Percentiles rank a stretch among this genome's conserved stretches.
phyloP scores from a whole-genome alignment of 208 protist species.

The Wallacemonas collosoma region DNA sequence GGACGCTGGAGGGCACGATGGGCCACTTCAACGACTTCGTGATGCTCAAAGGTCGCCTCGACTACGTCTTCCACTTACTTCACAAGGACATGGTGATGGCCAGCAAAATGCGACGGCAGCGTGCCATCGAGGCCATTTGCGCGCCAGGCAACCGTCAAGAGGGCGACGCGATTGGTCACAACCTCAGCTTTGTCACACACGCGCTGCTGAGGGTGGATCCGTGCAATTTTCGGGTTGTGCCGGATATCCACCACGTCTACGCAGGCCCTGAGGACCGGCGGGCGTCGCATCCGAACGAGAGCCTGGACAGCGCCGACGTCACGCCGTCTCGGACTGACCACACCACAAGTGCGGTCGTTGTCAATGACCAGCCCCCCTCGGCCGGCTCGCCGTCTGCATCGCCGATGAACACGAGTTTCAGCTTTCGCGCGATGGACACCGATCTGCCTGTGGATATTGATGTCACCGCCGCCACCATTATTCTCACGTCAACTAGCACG shows the following conservation, averaged over 20 bases:
- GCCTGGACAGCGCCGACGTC: background rate
- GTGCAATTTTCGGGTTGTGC: constrained; percentile 22
- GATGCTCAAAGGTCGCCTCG: constrained; percentile 35
- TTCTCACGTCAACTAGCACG: constrained; percentile 27
- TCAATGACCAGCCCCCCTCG: background rate
- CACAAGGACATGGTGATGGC: constrained; percentile 43
- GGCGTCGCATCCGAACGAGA: background rate
- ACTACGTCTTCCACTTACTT: constrained; percentile 34
- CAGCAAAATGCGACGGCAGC: constrained; percentile 22
- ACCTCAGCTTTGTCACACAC: constrained; percentile 25
- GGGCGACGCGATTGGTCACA: constrained; percentile 15
- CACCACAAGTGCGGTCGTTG: background rate
- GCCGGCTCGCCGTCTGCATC: background rate
- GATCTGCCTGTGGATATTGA: constrained; percentile 42
- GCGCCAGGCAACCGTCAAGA: background rate
- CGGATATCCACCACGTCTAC: constrained; percentile 23
- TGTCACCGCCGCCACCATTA: constrained; percentile 34
- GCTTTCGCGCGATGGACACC: constrained; percentile 31
- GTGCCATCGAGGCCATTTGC: background rate
- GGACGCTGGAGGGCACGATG: constrained; percentile 32
- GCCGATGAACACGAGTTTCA: constrained; percentile 26
- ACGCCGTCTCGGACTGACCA: background rate
- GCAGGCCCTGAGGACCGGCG: background rate
- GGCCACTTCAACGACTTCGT: constrained; percentile 50
- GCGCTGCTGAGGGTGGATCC: constrained; percentile 25